phyloP scores from a whole-genome alignment of 2,329 filamentous ascomycete genomes.

The Paraphoma chrysanthemicola region DNA sequence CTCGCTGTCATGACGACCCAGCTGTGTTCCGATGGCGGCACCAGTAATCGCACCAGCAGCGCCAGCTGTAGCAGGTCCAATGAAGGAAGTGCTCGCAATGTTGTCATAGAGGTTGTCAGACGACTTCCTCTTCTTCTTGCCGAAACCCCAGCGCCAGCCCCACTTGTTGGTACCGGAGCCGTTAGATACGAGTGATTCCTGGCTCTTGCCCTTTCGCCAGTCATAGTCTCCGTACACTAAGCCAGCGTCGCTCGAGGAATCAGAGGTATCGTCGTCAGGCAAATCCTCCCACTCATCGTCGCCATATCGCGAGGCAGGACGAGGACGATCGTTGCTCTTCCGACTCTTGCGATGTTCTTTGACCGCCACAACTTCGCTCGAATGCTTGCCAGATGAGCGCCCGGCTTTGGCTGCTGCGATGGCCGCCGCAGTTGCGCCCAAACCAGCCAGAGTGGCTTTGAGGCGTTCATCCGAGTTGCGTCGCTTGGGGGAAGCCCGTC shows the following conservation, averaged over 20 bases:
- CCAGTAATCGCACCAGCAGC: constrained; percentile 45
- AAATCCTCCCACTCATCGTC: constrained; percentile 57
- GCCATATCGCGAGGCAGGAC: constrained; percentile 44
- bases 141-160: constrained; percentile 67
- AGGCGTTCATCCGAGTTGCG: constrained; percentile 55
- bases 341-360: constrained; percentile 37
- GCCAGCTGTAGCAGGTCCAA: constrained; percentile 49
- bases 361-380: constrained; percentile 44
- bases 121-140: constrained; percentile 53
- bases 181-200: constrained; percentile 62
- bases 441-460: constrained; percentile 54
- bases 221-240: constrained; percentile 66
- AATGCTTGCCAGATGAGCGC: constrained; percentile 25
- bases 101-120: constrained; percentile 44
- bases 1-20: constrained; percentile 56
- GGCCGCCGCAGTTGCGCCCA: constrained; percentile 58
- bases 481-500: constrained; percentile 38
- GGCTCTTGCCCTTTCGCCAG: constrained; percentile 51
- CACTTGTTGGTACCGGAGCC: constrained; percentile 63
- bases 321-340: constrained; percentile 26
- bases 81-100: constrained; percentile 43
- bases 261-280: constrained; percentile 45
- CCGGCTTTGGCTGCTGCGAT: constrained; percentile 52
- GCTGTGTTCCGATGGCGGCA: constrained; percentile 57
- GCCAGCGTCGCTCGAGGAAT: constrained; percentile 60